phyloP scores from a whole-genome alignment of 805 yeast genomes.

The Wickerhamiella parazyma region DNA sequence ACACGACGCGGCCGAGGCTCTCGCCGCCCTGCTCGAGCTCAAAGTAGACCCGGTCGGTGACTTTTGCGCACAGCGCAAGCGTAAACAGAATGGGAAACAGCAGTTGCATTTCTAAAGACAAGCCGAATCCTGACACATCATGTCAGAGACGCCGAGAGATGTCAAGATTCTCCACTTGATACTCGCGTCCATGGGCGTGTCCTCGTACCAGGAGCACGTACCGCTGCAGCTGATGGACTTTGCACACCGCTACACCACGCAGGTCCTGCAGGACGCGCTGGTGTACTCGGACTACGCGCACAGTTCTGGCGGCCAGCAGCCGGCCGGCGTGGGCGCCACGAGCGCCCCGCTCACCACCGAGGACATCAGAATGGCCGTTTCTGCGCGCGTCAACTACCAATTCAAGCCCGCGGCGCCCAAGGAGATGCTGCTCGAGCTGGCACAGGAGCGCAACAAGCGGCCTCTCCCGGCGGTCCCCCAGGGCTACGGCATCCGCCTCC shows the following conservation, averaged over 20 bases:
- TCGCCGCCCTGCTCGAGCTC: slow-evolving; percentile 73
- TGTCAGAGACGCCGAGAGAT: slow-evolving; percentile 52
- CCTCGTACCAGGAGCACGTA: slow-evolving; percentile 87
- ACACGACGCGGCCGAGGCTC: slow-evolving; percentile 62
- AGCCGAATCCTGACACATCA: too few relatives aligned
- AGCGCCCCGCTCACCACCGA: slow-evolving; percentile 57
- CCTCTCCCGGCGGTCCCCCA: slow-evolving; percentile 86
- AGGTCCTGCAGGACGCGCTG: slow-evolving; percentile 79
- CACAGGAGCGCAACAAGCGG: slow-evolving; percentile 80
- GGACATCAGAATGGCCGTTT: slow-evolving; percentile 82
- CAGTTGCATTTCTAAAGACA: too few relatives aligned
- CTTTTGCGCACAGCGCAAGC: slow-evolving; percentile 26
- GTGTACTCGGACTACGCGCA: slow-evolving; percentile 67
- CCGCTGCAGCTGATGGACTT: slow-evolving; percentile 95
- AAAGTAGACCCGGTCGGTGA: slow-evolving; percentile 74
- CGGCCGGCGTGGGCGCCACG: slow-evolving; percentile 27
- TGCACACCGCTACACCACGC: slow-evolving; percentile 75
- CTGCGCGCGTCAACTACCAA: slow-evolving; percentile 88
- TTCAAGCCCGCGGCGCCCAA: slow-evolving; percentile 94
- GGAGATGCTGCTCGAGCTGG: slow-evolving; percentile 77
- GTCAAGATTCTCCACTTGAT: slow-evolving; percentile 81
- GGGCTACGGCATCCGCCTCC: slow-evolving; percentile 81
- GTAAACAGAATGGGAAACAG: neutral
- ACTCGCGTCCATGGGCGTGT: slow-evolving; percentile 85
- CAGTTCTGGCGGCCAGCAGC: slow-evolving; percentile 24